Conservation (phyloP, 2,329 filamentous ascomycete genomes). For the Neoarthrinium moseri region DNA sequence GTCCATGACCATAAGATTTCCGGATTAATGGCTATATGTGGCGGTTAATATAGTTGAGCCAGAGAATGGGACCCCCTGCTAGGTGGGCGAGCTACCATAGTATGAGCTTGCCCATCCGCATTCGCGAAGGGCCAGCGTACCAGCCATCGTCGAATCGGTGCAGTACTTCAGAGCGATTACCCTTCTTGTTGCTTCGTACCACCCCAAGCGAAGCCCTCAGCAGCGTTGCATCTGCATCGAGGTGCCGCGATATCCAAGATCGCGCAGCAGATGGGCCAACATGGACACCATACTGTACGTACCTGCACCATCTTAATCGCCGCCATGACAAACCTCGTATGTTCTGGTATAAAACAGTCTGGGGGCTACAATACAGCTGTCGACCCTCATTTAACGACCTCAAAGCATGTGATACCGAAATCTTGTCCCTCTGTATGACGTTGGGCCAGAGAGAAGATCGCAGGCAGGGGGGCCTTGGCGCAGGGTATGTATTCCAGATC, state of each 20-base stretch:
- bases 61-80: conserved; percentile 18
- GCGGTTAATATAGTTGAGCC: conserved; percentile 32
- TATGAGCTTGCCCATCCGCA: conserved; percentile 11
- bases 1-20: conserved; percentile 28
- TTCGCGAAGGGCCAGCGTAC: not conserved
- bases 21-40: conserved; percentile 35
- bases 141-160: not conserved
- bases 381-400: not conserved
- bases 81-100: too few relatives aligned
- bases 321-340: too few relatives aligned
- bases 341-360: not conserved
- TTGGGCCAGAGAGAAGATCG: not conserved
- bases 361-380: not conserved
- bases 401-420: conserved; percentile 2
- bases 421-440: not conserved
- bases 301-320: too few relatives aligned
- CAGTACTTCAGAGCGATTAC: not conserved
- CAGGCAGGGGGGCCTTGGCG: not conserved
- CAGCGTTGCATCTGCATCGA: not conserved
- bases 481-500: conserved; percentile 4
- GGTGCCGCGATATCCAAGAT: not conserved
- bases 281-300: not conserved
- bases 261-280: too few relatives aligned
- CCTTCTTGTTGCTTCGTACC: not conserved
- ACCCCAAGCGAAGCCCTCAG: not conserved